Evolutionary conservation across 176 grass and related monocot species (phyloP).

Genomic region (Avena eriantha): DNA sequence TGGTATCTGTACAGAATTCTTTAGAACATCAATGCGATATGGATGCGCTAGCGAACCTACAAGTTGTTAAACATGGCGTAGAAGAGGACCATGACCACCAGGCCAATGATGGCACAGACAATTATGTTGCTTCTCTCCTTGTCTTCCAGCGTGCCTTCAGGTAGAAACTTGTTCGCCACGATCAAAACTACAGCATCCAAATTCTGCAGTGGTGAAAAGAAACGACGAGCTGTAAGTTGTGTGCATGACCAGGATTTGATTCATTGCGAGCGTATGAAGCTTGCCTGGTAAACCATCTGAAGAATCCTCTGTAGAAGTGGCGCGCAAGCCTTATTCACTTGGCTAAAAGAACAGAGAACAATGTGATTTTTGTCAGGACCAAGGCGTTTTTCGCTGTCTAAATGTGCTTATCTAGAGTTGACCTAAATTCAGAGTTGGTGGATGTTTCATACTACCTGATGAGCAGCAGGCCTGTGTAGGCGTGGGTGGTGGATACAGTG

Average conservation of each 20-base stretch:
- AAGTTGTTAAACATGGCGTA: conserved; percentile 58
- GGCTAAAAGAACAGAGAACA: conserved; percentile 10
- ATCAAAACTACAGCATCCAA: conserved; percentile 55
- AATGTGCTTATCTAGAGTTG: neutral
- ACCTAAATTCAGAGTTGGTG: neutral
- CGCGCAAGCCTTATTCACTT: conserved; percentile 51
- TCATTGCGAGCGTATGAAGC: neutral
- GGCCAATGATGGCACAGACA: conserved; percentile 44
- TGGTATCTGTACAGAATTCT: conserved; percentile 1
- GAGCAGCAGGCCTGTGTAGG: conserved; percentile 61
- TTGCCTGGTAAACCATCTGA: conserved; percentile 51
- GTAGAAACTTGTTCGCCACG: conserved; percentile 56
- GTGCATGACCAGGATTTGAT: neutral
- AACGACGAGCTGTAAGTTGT: neutral
- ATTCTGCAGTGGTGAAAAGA: conserved; percentile 50
- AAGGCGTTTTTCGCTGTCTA: neutral
- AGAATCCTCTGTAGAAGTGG: conserved; percentile 51
- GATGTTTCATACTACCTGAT: conserved; percentile 56
- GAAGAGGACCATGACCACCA: conserved; percentile 58
- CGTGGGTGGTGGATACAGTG: conserved; percentile 51
- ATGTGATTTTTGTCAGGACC: neutral
- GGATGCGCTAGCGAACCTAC: neutral
- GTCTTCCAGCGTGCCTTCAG: conserved; percentile 54
- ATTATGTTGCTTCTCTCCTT: conserved; percentile 46
- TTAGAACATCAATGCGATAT: neutral